Conservation (phyloP, 1,284 basidiomycete species). For the Somion occarium region DNA sequence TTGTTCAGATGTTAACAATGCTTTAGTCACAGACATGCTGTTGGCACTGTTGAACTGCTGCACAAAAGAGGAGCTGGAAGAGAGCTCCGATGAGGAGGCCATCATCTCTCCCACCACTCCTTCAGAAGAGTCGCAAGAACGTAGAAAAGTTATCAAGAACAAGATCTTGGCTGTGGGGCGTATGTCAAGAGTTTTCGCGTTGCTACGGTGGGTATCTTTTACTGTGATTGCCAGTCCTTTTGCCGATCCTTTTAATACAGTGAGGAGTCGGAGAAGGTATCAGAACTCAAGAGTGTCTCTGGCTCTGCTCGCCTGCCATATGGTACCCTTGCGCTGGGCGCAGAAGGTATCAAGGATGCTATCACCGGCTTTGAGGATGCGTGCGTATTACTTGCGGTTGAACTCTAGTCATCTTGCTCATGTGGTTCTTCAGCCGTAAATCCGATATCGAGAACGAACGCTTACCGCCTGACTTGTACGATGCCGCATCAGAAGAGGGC, state of each 20-base stretch:
- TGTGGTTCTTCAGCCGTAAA: conserved; percentile 63
- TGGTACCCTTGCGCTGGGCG: conserved; percentile 83
- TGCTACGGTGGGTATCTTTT: conserved; percentile 72
- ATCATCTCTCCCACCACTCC: conserved; percentile 32
- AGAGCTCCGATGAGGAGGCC: conserved; percentile 68
- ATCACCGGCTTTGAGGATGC: conserved; percentile 95
- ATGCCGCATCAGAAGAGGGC: conserved; percentile 77
- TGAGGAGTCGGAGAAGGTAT: conserved; percentile 97
- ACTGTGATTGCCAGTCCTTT: conserved; percentile 4
- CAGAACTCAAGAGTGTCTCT: conserved; percentile 90
- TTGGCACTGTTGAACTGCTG: conserved; percentile 93
- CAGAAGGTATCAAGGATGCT: conserved; percentile 94
- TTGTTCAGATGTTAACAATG: conserved; percentile 7
- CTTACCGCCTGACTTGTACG: conserved; percentile 91
- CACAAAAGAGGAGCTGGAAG: conserved; percentile 91
- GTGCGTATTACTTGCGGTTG: conserved; percentile 45
- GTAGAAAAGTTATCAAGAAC: conserved; percentile 88
- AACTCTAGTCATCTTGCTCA: not conserved
- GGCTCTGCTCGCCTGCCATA: conserved; percentile 80
- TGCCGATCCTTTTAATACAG: conserved; percentile 33
- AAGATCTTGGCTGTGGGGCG: conserved; percentile 98
- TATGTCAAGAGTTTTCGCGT: conserved; percentile 94
- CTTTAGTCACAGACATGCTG: conserved; percentile 89
- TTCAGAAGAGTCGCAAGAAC: conserved; percentile 61
- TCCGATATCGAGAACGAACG: conserved; percentile 99